Conservation (phyloP, 2,329 filamentous ascomycete genomes). For the Microcera coccophila region DNA sequence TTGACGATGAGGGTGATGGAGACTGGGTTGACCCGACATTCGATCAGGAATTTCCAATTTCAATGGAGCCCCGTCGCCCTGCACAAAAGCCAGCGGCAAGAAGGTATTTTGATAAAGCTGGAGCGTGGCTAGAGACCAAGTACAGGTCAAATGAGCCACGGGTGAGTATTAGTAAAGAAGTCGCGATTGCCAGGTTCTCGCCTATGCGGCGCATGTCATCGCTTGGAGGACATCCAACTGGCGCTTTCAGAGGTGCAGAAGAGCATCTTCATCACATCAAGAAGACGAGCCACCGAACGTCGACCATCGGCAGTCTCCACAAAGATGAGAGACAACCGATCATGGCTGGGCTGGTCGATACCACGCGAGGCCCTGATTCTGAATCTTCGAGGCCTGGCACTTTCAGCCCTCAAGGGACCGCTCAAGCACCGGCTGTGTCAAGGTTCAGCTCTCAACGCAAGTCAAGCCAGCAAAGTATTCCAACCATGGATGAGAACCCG, state of each 20-base stretch:
- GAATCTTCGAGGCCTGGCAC: too few species aligned
- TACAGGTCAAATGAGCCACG: slow-evolving; percentile 12
- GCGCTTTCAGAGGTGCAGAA: slow-evolving; percentile 4
- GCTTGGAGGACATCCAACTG: neutral
- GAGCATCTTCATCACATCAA: slow-evolving; percentile 4
- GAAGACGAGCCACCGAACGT: slow-evolving; percentile 1
- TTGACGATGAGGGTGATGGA: slow-evolving; percentile 5
- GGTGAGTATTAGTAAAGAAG: slow-evolving; percentile 13
- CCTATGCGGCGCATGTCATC: neutral
- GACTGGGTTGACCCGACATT: neutral
- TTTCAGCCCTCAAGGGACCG: too few species aligned
- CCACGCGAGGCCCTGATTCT: too few species aligned
- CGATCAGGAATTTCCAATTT: neutral
- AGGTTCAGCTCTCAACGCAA: neutral
- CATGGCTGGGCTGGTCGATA: too few species aligned
- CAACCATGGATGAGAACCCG: slow-evolving; percentile 14
- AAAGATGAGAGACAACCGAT: too few species aligned
- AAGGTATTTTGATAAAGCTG: slow-evolving; percentile 12
- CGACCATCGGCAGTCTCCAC: slow-evolving; percentile 1
- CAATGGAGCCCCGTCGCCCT: slow-evolving; percentile 4
- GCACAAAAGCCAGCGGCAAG: slow-evolving; percentile 1
- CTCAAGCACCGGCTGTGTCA: slow-evolving; percentile 1
- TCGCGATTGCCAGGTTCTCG: slow-evolving; percentile 14
- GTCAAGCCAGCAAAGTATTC: neutral
- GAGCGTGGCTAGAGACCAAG: slow-evolving; percentile 15